Base-by-base conservation (phyloP, 2,329 filamentous ascomycete species). In the Colletotrichum horii region DNA sequence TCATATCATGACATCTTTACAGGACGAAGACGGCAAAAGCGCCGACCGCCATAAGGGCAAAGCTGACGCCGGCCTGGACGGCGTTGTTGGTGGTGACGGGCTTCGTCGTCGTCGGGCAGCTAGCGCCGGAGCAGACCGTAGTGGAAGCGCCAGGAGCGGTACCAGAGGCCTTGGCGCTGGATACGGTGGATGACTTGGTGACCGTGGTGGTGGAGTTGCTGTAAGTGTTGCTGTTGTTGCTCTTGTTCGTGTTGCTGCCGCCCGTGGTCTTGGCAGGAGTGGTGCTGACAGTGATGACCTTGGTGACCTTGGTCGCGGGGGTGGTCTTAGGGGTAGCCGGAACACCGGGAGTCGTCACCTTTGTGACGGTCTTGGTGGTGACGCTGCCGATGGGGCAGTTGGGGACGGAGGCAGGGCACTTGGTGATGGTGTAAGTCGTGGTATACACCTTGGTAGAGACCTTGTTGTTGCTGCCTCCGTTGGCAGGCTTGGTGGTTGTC, bases 401-500 rank as follows among this genome's bases (percentile, higher is more conserved):
- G 56, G 79, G 80, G 2, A 86, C 82, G 19, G 80, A 80, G 24
- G 89, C 83, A 56, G 86, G 88, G 82, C 90, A 92, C 58, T 87
- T 88, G 79, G 88, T 91, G 82, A 91, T 85, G 78, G 90, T 92
- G 77, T 90, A 86, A 77, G 90, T 80, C 15, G 78, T 78, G 26
- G 84, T 87, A 66, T 87, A 80, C 22, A 84, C 84, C 74, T 83
- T 85, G 28, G 84, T 85, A 24, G n/a, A 56, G 79, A 64, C 30
- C 9, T 48, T 58, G 34, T 28, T 22, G 28, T n/a, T 55, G 65
- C 7, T 52, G 19, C 19, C 36, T 19, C 22, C 55, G 38, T 28
- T 28, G n/a, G 15, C 22, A 6, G 66, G 66, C 11, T 26, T 55
- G 19, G 34, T 32, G 56, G 56, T 55, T 19, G 58, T 19, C 58